These are phyloP conservation scores for Diaporthe sp. DNA, from an alignment of 2,329 filamentous ascomycete genomes.

Conservation along the genomic window DNA sequence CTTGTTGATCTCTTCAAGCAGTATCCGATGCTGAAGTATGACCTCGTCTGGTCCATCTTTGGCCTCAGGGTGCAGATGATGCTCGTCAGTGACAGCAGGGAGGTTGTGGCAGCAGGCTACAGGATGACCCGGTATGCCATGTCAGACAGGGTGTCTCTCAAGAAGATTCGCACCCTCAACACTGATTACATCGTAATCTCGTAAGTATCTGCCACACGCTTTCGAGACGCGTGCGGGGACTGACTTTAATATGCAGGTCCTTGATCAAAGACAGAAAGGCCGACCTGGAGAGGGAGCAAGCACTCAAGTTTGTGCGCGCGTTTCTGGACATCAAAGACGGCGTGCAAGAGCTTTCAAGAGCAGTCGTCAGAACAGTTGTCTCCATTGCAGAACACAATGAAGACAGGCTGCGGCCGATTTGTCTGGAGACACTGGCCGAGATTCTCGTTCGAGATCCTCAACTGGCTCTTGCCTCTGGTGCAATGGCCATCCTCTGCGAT, in stretches of 20 bases:
- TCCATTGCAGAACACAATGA: constrained; percentile 89
- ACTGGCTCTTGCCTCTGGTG: constrained; percentile 85
- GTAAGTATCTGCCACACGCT: constrained; percentile 47
- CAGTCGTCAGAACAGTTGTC: constrained; percentile 89
- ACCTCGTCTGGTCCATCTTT: constrained; percentile 95
- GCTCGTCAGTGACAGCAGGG: constrained; percentile 94
- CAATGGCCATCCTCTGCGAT: constrained; percentile 89
- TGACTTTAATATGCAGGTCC: constrained; percentile 65
- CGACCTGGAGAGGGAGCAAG: constrained; percentile 97
- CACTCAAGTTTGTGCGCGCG: constrained; percentile 93
- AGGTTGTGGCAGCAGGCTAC: constrained; percentile 95
- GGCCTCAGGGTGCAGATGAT: constrained; percentile 94
- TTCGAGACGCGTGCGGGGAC: neutral
- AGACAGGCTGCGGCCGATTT: constrained; percentile 89
- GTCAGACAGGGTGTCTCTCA: constrained; percentile 88
- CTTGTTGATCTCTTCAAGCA: constrained; percentile 97
- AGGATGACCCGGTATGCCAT: constrained; percentile 94
- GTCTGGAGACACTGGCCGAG: constrained; percentile 91
- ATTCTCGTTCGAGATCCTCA: constrained; percentile 88
- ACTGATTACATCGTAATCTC: constrained; percentile 94
- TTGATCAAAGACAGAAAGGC: constrained; percentile 96
- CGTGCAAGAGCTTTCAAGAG: constrained; percentile 86
- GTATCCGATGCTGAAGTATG: constrained; percentile 93
- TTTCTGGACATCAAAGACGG: constrained; percentile 97
- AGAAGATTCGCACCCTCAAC: constrained; percentile 87